Base-by-base conservation (phyloP, 176 grass and related monocot genomes). In the Oryza australiensis region DNA sequence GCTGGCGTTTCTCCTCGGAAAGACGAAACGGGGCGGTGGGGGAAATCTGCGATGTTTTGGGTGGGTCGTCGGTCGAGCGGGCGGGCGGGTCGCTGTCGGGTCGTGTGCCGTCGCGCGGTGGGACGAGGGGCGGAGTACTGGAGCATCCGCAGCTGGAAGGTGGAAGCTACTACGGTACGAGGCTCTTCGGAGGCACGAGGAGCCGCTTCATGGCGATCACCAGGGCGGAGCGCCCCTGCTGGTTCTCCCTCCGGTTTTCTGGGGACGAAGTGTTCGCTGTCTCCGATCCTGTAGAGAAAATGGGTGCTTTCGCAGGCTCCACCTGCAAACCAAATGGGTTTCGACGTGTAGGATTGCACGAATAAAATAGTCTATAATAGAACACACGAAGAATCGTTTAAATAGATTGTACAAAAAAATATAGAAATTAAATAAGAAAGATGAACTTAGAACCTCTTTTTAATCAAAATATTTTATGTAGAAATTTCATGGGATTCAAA, bases 181-280 rank as follows among this genome's bases (percentile, higher is more conserved):
- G 29, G 29, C 81, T 74, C 81, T 75, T 74, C 41, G 10, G 81
- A 75, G 30, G 30, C 62, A 3, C 81, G 72, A 83, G 81, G 49
- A 35, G 41, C 70, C 80, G 28, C 70, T 26, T 55, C 53, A 57
- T n/a, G 53, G 20, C 53, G 53, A n/a, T 57, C 20, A 57, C 53
- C 20, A 6, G 53, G n/a, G 5, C 16, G 48, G 43, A 46, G 13
- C 9, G 43, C 43, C 20, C 20, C 53, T 3, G 55, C 9, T 60
- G 22, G n/a, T 60, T 60, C n/a, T 60, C 55, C 55, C n/a, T 60
- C 55, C 55, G 15, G 57, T 34, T 37, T 16, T 18, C 34, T 9
- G 18, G 34, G 35, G 9, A n/a, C 75, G 35, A 40, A 12, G 53
- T 3, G 20, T 2, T 59, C 22, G 7, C n/a, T n/a, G 18, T 4